Evolutionary conservation across 2,329 filamentous ascomycete species (phyloP).

Genomic region (Ploettnerulaceae sp.): DNA sequence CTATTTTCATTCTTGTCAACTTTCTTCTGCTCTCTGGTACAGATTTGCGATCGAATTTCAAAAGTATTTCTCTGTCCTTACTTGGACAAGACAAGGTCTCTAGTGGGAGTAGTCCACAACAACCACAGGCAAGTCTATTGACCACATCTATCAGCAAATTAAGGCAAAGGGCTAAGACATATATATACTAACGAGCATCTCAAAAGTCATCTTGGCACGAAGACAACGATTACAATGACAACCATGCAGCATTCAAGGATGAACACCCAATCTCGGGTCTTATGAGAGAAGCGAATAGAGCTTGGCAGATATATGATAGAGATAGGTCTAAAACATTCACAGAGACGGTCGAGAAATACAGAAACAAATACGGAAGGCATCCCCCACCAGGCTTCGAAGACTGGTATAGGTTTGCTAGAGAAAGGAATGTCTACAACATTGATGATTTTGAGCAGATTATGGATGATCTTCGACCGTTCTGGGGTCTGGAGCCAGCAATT

Average conservation of each 20-base stretch:
- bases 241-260: slow-evolving; percentile 26
- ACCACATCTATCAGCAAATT: too few relatives aligned
- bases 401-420: slow-evolving; percentile 52
- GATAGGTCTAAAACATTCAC: slow-evolving; percentile 43
- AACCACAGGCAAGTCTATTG: slow-evolving; percentile 26
- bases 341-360: slow-evolving; percentile 51
- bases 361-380: slow-evolving; percentile 51
- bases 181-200: too few relatives aligned
- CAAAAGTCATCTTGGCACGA: slow-evolving; percentile 22
- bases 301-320: slow-evolving; percentile 30
- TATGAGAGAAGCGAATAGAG: slow-evolving; percentile 33
- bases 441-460: slow-evolving; percentile 62
- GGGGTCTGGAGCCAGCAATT: slow-evolving; percentile 40
- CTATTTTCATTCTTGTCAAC: slow-evolving; percentile 28
- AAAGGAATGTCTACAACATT: slow-evolving; percentile 50
- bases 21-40: slow-evolving; percentile 25
- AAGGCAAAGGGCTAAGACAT: too few relatives aligned
- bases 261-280: slow-evolving; percentile 31
- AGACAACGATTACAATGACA: slow-evolving; percentile 26
- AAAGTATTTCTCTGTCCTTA: slow-evolving; percentile 26
- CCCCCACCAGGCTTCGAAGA: slow-evolving; percentile 59
- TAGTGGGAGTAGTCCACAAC: slow-evolving; percentile 12
- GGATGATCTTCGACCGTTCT: slow-evolving; percentile 57
- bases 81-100: slow-evolving; percentile 17
- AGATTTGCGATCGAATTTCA: slow-evolving; percentile 27